Base-by-base conservation (phyloP, 257 asterid species). In the Scutellaria minor region DNA sequence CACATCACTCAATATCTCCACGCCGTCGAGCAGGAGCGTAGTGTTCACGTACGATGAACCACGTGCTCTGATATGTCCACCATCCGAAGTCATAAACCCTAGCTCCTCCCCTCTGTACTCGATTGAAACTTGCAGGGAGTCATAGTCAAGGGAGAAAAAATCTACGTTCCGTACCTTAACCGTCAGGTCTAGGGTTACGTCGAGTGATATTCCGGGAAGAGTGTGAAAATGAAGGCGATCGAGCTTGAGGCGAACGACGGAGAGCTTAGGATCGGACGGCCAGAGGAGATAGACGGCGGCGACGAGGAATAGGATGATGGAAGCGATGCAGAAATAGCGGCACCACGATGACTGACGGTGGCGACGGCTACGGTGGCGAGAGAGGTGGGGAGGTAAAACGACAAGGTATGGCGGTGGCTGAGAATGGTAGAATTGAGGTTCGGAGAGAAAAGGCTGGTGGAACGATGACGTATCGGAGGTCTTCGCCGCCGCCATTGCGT, bases 251-350 rank as follows among this genome's bases (percentile, higher is more conserved):
- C 92, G 93, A 24, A 77, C 85, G 58, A 93, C 50, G 62, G 94
- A 82, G 78, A 93, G 77, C 1, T 86, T 71, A 2, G 98, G 98
- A 58, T 90, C 89, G 55, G 96, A 93, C 3, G 98, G 98, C 90
- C 89, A 93, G 55, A 93, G 73, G 62, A 93, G 65, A 77, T 83
- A 89, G 24, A 53, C 63, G 59, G 85, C 84, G 48, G 88, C 83
- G 64, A 52, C 70, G 78, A 88, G 74, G 86, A 85, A 45, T 61
- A 89, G 68, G 71, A 87, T 42, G 18, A 70, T 57, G 61, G 72
- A 14, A 42, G 77, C 58, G 78, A 73, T 46, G 79, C 83, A 83
- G 81, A 75, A 45, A 39, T 77, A 6, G 41, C 73, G 65, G 57
- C 83, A 77, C 10, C 79, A 81, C 66, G 75, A 74, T 10, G 79